These are phyloP conservation scores for Sporothrix brunneoviolacea DNA, from an alignment of 2,329 filamentous ascomycete species.

Conservation along the genomic window DNA sequence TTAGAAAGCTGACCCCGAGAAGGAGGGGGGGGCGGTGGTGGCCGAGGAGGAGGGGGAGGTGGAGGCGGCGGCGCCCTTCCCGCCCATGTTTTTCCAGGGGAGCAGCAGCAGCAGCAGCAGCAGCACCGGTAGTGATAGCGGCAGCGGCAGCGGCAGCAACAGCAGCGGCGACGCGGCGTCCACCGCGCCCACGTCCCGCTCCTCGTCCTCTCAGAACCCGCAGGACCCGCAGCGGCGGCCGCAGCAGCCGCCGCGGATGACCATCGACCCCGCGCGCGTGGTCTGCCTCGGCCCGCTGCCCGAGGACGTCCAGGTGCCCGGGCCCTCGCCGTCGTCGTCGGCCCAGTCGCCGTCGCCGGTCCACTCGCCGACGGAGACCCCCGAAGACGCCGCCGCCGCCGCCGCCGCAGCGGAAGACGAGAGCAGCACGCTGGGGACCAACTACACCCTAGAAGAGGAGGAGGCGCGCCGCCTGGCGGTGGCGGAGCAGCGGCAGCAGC, in stretches of 20 bases:
- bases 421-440: constrained; percentile 51
- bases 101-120: constrained; percentile 3
- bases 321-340: constrained; percentile 19
- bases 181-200: no score
- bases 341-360: background rate
- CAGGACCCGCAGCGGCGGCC: background rate
- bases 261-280: constrained; percentile 46
- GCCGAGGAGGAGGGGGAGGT: no score
- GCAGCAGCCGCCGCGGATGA: constrained; percentile 15
- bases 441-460: constrained; percentile 51
- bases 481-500: constrained; percentile 19
- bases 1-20: no score
- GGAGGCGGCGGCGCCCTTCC: constrained; percentile 26
- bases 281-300: constrained; percentile 51
- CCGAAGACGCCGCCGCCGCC: no score
- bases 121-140: constrained; percentile 23
- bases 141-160: background rate
- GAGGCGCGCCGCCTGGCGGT: constrained; percentile 30
- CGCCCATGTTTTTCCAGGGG: background rate
- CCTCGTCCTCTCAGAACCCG: no score
- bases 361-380: constrained; percentile 21
- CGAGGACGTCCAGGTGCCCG: constrained; percentile 37
- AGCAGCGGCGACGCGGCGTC: background rate
- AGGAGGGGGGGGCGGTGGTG: no score
- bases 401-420: no score